Evolutionary conservation across 176 grass and related monocot species (phyloP).

Genomic region (Leersia perrieri): DNA sequence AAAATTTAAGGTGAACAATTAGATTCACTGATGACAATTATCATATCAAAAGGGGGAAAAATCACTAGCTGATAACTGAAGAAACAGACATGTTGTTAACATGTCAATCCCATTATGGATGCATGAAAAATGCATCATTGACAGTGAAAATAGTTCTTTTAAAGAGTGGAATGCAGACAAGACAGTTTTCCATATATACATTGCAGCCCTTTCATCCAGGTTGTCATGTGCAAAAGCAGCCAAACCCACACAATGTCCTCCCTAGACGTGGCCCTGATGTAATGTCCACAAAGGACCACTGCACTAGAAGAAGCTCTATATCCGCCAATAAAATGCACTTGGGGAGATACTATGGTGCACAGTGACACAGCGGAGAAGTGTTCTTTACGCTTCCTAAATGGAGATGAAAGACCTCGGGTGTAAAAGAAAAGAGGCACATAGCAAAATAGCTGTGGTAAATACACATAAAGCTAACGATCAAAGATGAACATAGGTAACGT

Average conservation of each 20-base stretch:
- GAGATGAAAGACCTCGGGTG: not conserved
- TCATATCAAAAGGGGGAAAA: not conserved
- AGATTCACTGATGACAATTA: not conserved
- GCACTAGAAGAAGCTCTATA: not conserved
- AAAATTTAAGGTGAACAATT: not conserved
- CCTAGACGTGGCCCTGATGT: not conserved
- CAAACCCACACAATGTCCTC: slow-evolving; percentile 16
- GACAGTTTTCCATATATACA: not conserved
- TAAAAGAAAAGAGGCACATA: slow-evolving; percentile 2
- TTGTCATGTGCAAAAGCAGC: slow-evolving; percentile 20
- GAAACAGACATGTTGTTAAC: not conserved
- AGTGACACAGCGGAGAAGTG: not conserved
- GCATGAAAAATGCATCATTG: not conserved
- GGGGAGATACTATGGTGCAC: not conserved
- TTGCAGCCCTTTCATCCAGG: slow-evolving; percentile 23
- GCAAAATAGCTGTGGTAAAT: not conserved
- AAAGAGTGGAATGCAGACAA: not conserved
- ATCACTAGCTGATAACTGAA: not conserved
- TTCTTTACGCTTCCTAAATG: not conserved
- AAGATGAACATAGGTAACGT: not conserved
- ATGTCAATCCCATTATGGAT: not conserved
- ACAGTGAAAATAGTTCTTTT: not conserved
- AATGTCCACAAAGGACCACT: slow-evolving; percentile 27
- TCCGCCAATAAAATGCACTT: not conserved
- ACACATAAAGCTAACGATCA: not conserved